Conservation (phyloP, 805 yeast genomes). For the Cephaloascus albidus region DNA sequence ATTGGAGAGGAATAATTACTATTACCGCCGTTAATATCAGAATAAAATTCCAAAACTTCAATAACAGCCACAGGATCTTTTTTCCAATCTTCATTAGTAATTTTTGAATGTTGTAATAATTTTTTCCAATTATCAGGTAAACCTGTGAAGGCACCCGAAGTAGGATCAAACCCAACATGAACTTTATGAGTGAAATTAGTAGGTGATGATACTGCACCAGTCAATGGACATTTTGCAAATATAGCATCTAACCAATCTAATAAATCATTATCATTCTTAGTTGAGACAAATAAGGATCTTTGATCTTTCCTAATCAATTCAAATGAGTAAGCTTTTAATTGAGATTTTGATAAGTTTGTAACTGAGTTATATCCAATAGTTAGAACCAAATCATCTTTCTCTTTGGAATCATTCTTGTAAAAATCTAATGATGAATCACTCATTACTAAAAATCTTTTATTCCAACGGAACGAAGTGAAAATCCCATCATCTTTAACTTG, state of each 20-base stretch:
- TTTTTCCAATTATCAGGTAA: conserved; percentile 51
- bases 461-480: conserved; percentile 83
- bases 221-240: conserved; percentile 62
- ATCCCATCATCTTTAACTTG: conserved; percentile 86
- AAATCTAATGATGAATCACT: conserved; percentile 68
- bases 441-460: conserved; percentile 73
- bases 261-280: conserved; percentile 72
- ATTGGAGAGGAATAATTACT: conserved; percentile 18
- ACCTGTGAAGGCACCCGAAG: conserved; percentile 49
- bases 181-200: conserved; percentile 92
- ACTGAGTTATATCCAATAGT: conserved; percentile 51
- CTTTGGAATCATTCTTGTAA: conserved; percentile 51
- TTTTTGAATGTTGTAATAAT: conserved; percentile 46
- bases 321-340: conserved; percentile 69
- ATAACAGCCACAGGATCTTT: conserved; percentile 58
- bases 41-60: conserved; percentile 49
- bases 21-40: conserved; percentile 34
- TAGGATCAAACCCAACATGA: conserved; percentile 80
- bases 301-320: conserved; percentile 56
- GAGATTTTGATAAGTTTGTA: conserved; percentile 56
- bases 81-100: conserved; percentile 53
- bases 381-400: conserved; percentile 33
- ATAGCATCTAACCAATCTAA: conserved; percentile 89
- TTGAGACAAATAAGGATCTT: conserved; percentile 63
- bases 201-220: conserved; percentile 71